Conservation (phyloP, 176 grass and related monocot species). For the Eleusine indica region DNA sequence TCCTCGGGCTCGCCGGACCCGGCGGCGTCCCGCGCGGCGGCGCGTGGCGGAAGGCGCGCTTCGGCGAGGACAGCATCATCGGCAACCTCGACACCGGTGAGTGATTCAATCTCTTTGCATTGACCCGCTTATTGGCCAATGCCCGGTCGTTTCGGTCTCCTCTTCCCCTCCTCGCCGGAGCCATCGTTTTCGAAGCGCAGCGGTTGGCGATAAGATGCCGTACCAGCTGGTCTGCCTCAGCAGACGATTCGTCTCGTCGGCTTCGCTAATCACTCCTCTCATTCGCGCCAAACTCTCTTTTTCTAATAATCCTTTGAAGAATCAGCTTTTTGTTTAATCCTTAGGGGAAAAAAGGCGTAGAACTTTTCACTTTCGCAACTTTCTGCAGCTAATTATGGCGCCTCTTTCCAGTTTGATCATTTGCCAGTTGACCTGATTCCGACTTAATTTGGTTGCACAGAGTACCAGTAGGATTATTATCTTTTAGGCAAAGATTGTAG, state of each 20-base stretch:
- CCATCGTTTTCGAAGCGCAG: conserved; percentile 15
- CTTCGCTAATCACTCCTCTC: background rate
- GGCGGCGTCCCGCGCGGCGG: conserved; percentile 39
- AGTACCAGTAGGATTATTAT: background rate
- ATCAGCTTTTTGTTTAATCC: background rate
- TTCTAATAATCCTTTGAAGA: background rate
- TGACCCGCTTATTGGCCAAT: background rate
- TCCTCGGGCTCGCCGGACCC: conserved; percentile 69
- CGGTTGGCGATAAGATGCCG: conserved; percentile 25
- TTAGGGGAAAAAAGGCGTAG: background rate
- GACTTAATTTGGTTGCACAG: background rate
- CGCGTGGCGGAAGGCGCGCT: conserved; percentile 66
- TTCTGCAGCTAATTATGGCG: background rate
- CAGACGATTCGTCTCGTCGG: background rate
- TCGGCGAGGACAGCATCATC: conserved; percentile 82
- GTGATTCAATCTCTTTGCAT: background rate
- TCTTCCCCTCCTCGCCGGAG: background rate
- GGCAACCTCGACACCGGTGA: conserved; percentile 95
- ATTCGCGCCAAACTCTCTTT: background rate
- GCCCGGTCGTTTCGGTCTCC: background rate
- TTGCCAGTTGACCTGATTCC: background rate
- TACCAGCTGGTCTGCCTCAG: background rate
- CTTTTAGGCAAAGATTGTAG: background rate
- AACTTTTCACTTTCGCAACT: background rate
- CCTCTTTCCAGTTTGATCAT: background rate